A percentile compares a stretch with the other conserved stretches of the same genome.
phyloP scores from a whole-genome alignment of 2,329 filamentous ascomycete species.

The Colletotrichum filicis region DNA sequence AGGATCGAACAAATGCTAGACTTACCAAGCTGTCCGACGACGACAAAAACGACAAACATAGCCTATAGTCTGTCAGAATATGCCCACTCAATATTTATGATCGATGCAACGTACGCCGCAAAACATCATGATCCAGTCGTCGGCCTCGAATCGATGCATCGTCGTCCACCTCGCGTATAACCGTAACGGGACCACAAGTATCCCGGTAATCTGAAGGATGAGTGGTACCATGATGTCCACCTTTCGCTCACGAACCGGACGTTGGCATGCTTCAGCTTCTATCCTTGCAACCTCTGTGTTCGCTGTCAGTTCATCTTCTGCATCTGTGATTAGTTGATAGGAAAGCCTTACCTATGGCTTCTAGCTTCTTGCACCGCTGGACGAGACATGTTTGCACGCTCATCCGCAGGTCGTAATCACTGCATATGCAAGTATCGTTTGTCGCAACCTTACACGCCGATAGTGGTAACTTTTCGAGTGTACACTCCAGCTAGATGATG shows the following conservation, averaged over 20 bases:
- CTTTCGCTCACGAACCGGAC: slow-evolving; percentile 44
- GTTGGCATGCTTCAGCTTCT: slow-evolving; percentile 46
- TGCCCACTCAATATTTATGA: too few relatives aligned
- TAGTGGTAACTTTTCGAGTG: slow-evolving; percentile 36
- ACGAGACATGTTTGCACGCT: slow-evolving; percentile 40
- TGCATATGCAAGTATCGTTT: slow-evolving; percentile 45
- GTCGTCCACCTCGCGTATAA: slow-evolving; percentile 49
- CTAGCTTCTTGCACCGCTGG: slow-evolving; percentile 39
- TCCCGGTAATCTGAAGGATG: slow-evolving; percentile 48
- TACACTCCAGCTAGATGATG: slow-evolving; percentile 38
- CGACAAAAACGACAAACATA: slow-evolving; percentile 45
- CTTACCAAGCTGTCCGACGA: slow-evolving; percentile 46
- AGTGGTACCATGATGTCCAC: slow-evolving; percentile 47
- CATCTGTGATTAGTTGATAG: too few relatives aligned
- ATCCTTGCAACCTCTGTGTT: slow-evolving; percentile 43
- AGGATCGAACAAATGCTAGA: not conserved
- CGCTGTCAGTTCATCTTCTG: slow-evolving; percentile 28
- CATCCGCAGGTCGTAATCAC: slow-evolving; percentile 35
- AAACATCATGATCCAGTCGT: slow-evolving; percentile 53
- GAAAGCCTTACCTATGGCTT: slow-evolving; percentile 40
- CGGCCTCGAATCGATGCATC: slow-evolving; percentile 44
- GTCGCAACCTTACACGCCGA: slow-evolving; percentile 39
- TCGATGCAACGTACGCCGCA: slow-evolving; percentile 42
- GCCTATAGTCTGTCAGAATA: slow-evolving; percentile 34
- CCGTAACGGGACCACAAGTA: slow-evolving; percentile 48